A percentile compares a stretch with the other conserved stretches of the same genome.
Conservation (phyloP, 345 rosid species). For the Arabis alpina region DNA sequence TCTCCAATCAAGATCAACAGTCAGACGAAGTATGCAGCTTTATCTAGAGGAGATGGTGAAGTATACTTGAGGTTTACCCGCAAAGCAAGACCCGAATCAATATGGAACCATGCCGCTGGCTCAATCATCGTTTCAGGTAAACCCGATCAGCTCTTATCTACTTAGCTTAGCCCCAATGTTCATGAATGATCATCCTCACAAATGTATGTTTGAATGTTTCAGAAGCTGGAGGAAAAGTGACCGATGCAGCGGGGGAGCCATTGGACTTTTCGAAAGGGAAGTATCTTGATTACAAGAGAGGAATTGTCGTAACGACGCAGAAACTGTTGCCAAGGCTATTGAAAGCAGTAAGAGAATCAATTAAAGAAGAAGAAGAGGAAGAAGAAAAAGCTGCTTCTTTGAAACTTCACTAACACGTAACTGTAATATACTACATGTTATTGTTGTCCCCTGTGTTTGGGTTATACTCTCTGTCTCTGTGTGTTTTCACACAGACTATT, state of each 20-base stretch:
- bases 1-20: conserved; percentile 92
- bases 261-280: conserved; percentile 85
- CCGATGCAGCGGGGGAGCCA: conserved; percentile 72
- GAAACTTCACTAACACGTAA: conserved; percentile 45
- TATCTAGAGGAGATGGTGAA: conserved; percentile 93
- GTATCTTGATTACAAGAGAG: conserved; percentile 66
- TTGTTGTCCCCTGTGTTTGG: conserved; percentile 20
- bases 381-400: conserved; percentile 29
- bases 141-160: too few species aligned
- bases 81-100: conserved; percentile 84
- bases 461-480: not conserved
- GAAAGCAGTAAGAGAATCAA: conserved; percentile 76
- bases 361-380: conserved; percentile 47
- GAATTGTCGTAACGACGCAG: conserved; percentile 79
- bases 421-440: conserved; percentile 29
- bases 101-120: conserved; percentile 99
- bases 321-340: conserved; percentile 79
- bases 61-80: conserved; percentile 86
- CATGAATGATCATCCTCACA: conserved; percentile 14
- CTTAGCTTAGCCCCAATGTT: not conserved
- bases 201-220: conserved; percentile 31
- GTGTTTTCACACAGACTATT: conserved; percentile 19
- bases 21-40: conserved; percentile 92
- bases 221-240: conserved; percentile 88
- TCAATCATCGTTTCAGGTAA: conserved; percentile 84